phyloP scores from a whole-genome alignment of 2,329 filamentous ascomycete genomes.

The Escovopsis sp. region DNA sequence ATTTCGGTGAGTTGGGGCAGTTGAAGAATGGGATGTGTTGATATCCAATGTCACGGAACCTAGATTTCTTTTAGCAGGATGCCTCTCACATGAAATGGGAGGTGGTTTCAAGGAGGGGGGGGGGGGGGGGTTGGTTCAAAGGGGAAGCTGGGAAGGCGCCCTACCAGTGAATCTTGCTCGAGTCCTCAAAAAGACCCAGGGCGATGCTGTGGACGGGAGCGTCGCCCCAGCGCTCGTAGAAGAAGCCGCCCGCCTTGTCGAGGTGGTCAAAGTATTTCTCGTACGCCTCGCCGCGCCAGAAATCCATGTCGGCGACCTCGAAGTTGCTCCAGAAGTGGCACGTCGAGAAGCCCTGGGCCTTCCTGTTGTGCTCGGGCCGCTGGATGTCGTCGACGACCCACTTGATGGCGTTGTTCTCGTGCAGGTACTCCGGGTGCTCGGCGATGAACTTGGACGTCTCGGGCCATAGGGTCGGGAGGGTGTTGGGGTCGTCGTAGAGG shows the following conservation, averaged over 20 bases:
- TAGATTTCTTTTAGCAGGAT: constrained; percentile 21
- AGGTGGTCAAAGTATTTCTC: constrained; percentile 95
- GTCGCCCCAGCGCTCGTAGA: constrained; percentile 97
- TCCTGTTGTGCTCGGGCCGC: constrained; percentile 63
- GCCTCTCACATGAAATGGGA: constrained; percentile 5
- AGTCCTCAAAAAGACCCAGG: constrained; percentile 81
- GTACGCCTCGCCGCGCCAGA: constrained; percentile 83
- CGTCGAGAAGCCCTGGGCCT: constrained; percentile 87
- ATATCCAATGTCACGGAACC: constrained; percentile 99
- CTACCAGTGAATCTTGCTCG: constrained; percentile 83
- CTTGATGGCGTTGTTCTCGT: constrained; percentile 69
- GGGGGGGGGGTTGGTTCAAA: too few relatives aligned
- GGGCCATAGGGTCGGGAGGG: constrained; percentile 84
- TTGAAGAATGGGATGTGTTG: constrained; percentile 98
- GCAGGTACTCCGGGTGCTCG: constrained; percentile 66
- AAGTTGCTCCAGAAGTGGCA: constrained; percentile 99
- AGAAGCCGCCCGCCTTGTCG: constrained; percentile 94
- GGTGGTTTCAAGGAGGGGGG: too few relatives aligned
- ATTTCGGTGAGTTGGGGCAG: constrained; percentile 93
- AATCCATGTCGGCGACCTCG: constrained; percentile 83
- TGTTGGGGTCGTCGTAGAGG: constrained; percentile 81
- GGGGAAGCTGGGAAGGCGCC: constrained; percentile 17
- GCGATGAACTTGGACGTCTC: constrained; percentile 84
- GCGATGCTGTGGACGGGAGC: constrained; percentile 94
- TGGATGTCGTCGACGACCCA: constrained; percentile 72